These are phyloP conservation scores for Ustilago esculenta DNA, from an alignment of 1,284 basidiomycete genomes.

Conservation along the genomic window DNA sequence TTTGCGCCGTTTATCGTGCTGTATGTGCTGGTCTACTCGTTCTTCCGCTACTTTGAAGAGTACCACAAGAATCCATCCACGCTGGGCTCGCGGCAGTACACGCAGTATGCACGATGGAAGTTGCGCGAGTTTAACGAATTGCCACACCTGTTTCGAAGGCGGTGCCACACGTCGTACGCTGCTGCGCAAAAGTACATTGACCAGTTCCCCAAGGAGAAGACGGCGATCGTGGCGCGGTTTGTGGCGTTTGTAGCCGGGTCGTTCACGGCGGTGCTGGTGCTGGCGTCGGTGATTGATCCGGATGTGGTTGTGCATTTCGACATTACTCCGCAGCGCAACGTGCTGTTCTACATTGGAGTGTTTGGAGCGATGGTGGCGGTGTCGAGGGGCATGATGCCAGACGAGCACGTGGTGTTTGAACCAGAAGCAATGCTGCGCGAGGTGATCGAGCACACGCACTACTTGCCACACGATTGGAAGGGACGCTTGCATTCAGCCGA, in stretches of 20 bases:
- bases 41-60: slow-evolving; percentile 99
- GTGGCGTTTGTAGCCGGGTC: slow-evolving; percentile 95
- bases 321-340: slow-evolving; percentile 89
- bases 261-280: slow-evolving; percentile 90
- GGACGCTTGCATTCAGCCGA: slow-evolving; percentile 79
- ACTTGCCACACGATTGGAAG: slow-evolving; percentile 92
- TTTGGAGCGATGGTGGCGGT: slow-evolving; percentile 89
- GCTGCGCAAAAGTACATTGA: slow-evolving; percentile 93
- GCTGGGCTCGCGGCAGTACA: slow-evolving; percentile 90
- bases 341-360: slow-evolving; percentile 88
- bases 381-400: slow-evolving; percentile 92
- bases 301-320: slow-evolving; percentile 88
- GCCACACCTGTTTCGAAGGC: slow-evolving; percentile 86
- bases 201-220: slow-evolving; percentile 94
- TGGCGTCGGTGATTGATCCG: slow-evolving; percentile 89
- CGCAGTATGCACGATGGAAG: slow-evolving; percentile 95
- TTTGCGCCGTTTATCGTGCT: slow-evolving; percentile 96
- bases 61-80: slow-evolving; percentile 98
- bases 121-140: slow-evolving; percentile 99
- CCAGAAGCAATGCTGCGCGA: slow-evolving; percentile 90
- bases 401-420: slow-evolving; percentile 89
- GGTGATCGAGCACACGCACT: slow-evolving; percentile 92
- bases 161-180: slow-evolving; percentile 87
- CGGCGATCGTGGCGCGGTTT: slow-evolving; percentile 88
- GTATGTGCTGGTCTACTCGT: slow-evolving; percentile 96